Percentiles rank a stretch among this genome's conserved stretches.
Conservation (phyloP, 768 basidiomycete genomes). For the Termitomyces sp. region DNA sequence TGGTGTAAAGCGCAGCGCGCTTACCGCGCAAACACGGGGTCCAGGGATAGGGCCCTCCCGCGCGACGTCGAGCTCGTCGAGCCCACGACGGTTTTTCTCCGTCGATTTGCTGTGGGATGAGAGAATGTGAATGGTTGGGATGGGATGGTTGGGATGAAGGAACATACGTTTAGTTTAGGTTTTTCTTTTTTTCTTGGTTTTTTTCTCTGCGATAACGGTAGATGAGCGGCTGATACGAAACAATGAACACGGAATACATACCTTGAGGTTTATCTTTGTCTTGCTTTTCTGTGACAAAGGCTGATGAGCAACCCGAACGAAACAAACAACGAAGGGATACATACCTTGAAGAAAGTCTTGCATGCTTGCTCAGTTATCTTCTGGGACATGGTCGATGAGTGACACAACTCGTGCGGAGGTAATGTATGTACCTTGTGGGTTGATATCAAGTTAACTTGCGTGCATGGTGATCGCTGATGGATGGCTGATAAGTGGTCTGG, state of each 20-base stretch:
- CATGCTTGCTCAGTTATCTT: too few species aligned
- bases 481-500: background rate
- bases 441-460: too few species aligned
- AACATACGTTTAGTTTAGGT: too few species aligned
- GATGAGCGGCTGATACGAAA: too few species aligned
- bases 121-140: background rate
- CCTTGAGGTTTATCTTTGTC: too few species aligned
- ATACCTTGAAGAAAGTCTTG: too few species aligned
- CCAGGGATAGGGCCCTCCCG: background rate
- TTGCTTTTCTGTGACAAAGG: background rate
- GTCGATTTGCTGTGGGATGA: background rate
- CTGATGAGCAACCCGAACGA: background rate
- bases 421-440: too few species aligned
- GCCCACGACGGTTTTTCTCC: background rate
- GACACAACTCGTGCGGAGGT: too few species aligned
- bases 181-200: background rate
- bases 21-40: background rate
- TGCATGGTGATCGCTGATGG: background rate
- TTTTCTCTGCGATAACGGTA: too few species aligned
- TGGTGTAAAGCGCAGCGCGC: too few species aligned
- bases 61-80: background rate
- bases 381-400: too few species aligned
- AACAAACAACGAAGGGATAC: accelerated
- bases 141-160: background rate
- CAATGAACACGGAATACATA: too few species aligned